These are phyloP conservation scores for Panaeolus cyanescens DNA, from an alignment of 768 basidiomycete genomes.

Conservation along the genomic window DNA sequence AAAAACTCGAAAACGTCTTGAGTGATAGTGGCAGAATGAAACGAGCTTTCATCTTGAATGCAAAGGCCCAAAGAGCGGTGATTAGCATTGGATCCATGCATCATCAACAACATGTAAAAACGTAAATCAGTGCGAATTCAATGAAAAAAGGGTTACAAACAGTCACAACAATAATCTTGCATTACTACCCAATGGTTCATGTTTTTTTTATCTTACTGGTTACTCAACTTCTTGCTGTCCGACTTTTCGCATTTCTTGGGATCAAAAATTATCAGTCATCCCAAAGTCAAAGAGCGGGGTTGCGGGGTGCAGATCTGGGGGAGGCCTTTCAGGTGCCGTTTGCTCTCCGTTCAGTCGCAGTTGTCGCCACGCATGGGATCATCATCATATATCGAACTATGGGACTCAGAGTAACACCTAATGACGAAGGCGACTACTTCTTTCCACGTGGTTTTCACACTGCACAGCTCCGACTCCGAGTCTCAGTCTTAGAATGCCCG, in stretches of 20 bases:
- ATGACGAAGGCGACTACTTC: too few species aligned
- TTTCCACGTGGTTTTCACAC: neutral
- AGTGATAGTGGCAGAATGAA: neutral
- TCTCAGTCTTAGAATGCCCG: too few species aligned
- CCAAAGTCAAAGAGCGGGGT: neutral
- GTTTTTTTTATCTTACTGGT: neutral
- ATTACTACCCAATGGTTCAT: too few species aligned
- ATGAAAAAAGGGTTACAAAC: too few species aligned
- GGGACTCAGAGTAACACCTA: too few species aligned
- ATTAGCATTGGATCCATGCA: too few species aligned
- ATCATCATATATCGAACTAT: too few species aligned
- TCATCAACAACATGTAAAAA: too few species aligned
- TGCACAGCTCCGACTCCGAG: too few species aligned
- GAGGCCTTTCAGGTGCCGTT: neutral
- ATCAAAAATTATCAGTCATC: neutral
- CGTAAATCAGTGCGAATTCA: too few species aligned
- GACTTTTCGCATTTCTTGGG: neutral
- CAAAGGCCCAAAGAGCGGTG: neutral
- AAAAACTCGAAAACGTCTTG: too few species aligned
- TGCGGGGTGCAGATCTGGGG: slow-evolving; percentile 1
- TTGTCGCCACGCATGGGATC: neutral
- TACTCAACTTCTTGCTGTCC: neutral
- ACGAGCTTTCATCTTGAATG: neutral
- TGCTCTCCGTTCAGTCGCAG: neutral
- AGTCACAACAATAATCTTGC: too few species aligned